Conservation (phyloP, 768 basidiomycete species). For the Pleurotus citrinopileatus region DNA sequence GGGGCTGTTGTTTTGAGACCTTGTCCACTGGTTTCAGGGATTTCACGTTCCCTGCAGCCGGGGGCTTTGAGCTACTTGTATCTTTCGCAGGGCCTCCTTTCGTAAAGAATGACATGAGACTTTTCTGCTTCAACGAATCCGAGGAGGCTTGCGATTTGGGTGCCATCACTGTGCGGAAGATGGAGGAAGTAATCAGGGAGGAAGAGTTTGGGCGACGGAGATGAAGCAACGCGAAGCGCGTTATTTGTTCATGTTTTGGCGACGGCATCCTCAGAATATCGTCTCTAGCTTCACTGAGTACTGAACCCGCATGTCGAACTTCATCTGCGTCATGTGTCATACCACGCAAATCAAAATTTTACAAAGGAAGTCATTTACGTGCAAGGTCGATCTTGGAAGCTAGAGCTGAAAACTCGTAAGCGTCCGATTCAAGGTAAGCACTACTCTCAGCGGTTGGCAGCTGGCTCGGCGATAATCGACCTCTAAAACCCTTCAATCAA, state of each 20-base stretch:
- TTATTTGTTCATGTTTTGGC: background rate
- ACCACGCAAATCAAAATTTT: too few species aligned
- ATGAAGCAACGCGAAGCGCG: background rate
- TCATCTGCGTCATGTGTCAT: too few species aligned
- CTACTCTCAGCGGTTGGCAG: too few species aligned
- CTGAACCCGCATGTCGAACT: too few species aligned
- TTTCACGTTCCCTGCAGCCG: background rate
- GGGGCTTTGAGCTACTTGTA: background rate
- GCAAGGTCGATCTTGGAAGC: too few species aligned
- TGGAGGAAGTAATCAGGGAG: background rate
- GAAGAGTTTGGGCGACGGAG: background rate
- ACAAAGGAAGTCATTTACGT: too few species aligned
- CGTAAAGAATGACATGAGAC: conserved; percentile 11
- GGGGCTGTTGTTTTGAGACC: background rate
- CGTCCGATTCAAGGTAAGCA: too few species aligned
- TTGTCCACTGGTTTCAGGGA: background rate
- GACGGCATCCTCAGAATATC: background rate
- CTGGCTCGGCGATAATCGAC: too few species aligned
- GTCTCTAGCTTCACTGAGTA: too few species aligned
- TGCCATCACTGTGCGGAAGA: background rate
- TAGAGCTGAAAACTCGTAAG: too few species aligned
- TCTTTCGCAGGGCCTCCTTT: background rate
- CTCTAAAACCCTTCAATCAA: too few species aligned
- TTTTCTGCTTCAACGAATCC: conserved; percentile 13
- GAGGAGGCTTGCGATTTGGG: conserved; percentile 5